phyloP scores from a whole-genome alignment of 2,329 filamentous ascomycete genomes.

The Aspergillus pseudotamarii region DNA sequence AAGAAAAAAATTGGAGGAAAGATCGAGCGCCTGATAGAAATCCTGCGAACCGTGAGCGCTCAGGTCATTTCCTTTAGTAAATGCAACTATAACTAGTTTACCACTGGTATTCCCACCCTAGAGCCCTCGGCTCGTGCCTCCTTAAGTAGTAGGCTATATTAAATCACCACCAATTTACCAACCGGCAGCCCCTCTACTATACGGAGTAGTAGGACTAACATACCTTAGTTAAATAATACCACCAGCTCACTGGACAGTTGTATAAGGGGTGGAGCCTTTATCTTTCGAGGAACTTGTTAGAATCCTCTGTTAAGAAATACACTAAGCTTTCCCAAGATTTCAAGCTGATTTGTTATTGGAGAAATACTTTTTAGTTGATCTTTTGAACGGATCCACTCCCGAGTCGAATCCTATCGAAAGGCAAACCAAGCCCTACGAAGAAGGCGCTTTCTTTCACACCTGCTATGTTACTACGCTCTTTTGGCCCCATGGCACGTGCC shows the following conservation, averaged over 20 bases:
- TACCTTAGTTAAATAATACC: background rate
- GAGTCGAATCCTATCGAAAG: conserved; percentile 2
- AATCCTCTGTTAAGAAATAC: background rate
- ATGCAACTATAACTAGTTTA: background rate
- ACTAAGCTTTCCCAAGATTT: conserved; percentile 6
- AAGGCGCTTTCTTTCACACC: background rate
- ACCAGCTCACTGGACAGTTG: background rate
- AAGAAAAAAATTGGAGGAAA: background rate
- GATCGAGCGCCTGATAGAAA: background rate
- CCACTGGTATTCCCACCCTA: background rate
- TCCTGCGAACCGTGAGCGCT: background rate
- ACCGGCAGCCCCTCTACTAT: background rate
- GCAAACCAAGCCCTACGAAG: background rate
- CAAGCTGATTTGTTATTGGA: background rate
- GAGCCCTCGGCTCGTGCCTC: background rate
- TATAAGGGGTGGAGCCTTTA: background rate
- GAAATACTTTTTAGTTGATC: background rate
- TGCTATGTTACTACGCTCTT: background rate
- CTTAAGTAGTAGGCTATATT: background rate
- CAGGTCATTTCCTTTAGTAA: background rate
- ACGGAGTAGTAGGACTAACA: background rate
- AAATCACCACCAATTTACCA: background rate
- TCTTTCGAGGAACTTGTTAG: background rate
- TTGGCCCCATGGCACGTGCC: background rate
- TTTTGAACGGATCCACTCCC: background rate